Evolutionary conservation across 2,329 filamentous ascomycete genomes (phyloP).

Genomic region (Paecilomyces sp.): DNA sequence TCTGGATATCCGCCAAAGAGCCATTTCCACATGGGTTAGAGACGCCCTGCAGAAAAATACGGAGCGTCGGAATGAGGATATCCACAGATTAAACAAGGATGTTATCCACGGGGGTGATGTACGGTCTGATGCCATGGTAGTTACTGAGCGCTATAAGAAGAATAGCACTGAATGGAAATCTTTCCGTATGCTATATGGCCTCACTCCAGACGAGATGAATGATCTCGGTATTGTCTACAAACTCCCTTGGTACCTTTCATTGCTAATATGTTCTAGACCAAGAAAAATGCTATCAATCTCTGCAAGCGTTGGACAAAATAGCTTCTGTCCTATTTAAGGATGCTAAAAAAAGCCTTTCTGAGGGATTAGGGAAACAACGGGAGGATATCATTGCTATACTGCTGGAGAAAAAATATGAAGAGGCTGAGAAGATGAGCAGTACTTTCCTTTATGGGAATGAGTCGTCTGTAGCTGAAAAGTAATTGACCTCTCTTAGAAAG

Average conservation of each 20-base stretch:
- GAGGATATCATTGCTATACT: slow-evolving; percentile 6
- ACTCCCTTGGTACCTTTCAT: not conserved
- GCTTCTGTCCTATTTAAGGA: not conserved
- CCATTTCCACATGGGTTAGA: slow-evolving; percentile 3
- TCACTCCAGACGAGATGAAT: slow-evolving; percentile 4
- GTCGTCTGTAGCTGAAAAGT: slow-evolving; percentile 26
- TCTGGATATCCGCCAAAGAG: slow-evolving; percentile 5
- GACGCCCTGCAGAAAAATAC: slow-evolving; percentile 5
- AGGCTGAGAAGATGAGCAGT: slow-evolving; percentile 4
- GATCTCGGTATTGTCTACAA: slow-evolving; percentile 3
- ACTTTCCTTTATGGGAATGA: slow-evolving; percentile 3
- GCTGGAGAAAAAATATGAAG: slow-evolving; percentile 3
- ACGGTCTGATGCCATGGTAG: slow-evolving; percentile 4
- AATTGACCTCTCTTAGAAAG: too few species aligned
- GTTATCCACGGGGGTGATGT: slow-evolving; percentile 4
- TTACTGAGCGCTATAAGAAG: slow-evolving; percentile 3
- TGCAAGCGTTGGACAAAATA: slow-evolving; percentile 2
- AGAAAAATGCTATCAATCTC: slow-evolving; percentile 1
- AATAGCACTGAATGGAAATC: slow-evolving; percentile 4
- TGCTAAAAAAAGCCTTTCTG: slow-evolving; percentile 1
- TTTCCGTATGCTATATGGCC: slow-evolving; percentile 4
- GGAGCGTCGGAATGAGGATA: slow-evolving; percentile 2
- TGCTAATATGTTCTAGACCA: slow-evolving; percentile 4
- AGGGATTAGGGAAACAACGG: slow-evolving; percentile 1
- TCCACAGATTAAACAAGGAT: too few species aligned